Conservation (phyloP, 2,329 filamentous ascomycete genomes). For the Hansfordia pulvinata region DNA sequence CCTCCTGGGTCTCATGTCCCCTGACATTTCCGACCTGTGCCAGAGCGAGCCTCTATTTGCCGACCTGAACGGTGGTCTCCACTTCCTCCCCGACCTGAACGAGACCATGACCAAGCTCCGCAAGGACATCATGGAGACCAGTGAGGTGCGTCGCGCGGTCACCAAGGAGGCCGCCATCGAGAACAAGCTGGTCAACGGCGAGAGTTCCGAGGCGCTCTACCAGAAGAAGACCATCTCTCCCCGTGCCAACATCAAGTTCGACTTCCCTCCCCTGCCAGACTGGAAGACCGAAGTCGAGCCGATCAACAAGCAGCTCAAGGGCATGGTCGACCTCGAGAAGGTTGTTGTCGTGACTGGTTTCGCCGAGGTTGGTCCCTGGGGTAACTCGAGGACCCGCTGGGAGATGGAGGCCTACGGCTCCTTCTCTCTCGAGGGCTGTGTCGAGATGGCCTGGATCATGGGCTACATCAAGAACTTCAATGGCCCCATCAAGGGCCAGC, state of each 20-base stretch:
- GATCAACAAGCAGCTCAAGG: slow-evolving; percentile 77
- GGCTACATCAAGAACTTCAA: slow-evolving; percentile 98
- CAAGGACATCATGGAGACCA: slow-evolving; percentile 89
- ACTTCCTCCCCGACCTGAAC: slow-evolving; percentile 95
- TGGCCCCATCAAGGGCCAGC: slow-evolving; percentile 86
- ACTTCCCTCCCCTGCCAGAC: slow-evolving; percentile 80
- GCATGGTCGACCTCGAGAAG: slow-evolving; percentile 97
- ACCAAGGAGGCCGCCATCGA: slow-evolving; percentile 93
- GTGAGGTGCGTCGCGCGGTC: slow-evolving; percentile 83
- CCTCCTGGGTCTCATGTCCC: slow-evolving; percentile 88
- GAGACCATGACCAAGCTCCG: slow-evolving; percentile 85
- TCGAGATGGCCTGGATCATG: slow-evolving; percentile 99
- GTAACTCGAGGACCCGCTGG: slow-evolving; percentile 95
- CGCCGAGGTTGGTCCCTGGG: slow-evolving; percentile 92
- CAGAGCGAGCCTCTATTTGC: slow-evolving; percentile 93
- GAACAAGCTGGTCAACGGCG: slow-evolving; percentile 94
- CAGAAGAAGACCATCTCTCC: slow-evolving; percentile 89
- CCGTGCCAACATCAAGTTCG: slow-evolving; percentile 94
- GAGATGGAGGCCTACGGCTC: slow-evolving; percentile 97
- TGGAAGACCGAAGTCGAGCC: slow-evolving; percentile 88
- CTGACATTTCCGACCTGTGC: slow-evolving; percentile 86
- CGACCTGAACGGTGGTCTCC: slow-evolving; percentile 91
- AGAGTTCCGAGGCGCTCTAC: slow-evolving; percentile 82
- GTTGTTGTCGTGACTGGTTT: slow-evolving; percentile 97
- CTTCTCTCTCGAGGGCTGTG: slow-evolving; percentile 93